Evolutionary conservation across 257 asterid species (phyloP), one percentile per base, ranked within the genome.

Genomic region (Lavandula angustifolia): DNA sequence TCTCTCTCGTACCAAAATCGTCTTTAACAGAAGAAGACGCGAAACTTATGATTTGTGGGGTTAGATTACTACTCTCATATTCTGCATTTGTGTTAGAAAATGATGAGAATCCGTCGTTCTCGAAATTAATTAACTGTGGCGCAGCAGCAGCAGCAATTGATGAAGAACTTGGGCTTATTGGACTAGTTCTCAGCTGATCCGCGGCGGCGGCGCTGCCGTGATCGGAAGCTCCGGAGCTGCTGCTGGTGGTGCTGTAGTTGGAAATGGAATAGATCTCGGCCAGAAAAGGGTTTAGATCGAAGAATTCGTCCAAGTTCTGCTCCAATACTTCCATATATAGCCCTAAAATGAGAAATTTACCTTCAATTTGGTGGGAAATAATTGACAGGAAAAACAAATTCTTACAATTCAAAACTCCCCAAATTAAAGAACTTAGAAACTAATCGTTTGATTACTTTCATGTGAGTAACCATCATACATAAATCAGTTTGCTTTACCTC

Each of bases 11-110:
- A 10, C 51, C 64, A 9, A 16, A 16, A 0, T 38, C 37, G 3
- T 59, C 9, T n/a, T n/a, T n/a, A n/a, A n/a, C n/a, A 44, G 14
- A 52, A 43, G 33, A 27, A 64, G 73, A 17, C 11, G 64, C 40
- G 64, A 59, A 59, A 7, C 37, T 59, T 59, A 59, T 59, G 64
- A 59, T 59, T 18, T 59, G 17, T 22, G 51, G 51, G 35, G 34
- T 58, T 17, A 17, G 10, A 13, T n/a, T 3, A 34, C 6, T 37
- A 37, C 11, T 29, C 17, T 2, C 3, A 3, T 8, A 13, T 32
- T 37, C 34, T 49, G 55, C 60, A 55, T 33, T 3, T 34, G 11
- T 9, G 6, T 4, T 22, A 54, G 41, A 33, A 54, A 54, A 54
- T 8, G 57, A 10, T 22, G 35, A 22, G 31, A 52, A 52, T 13